Conservation (phyloP, 768 basidiomycete species). For the Lepiota brunneoincarnata region DNA sequence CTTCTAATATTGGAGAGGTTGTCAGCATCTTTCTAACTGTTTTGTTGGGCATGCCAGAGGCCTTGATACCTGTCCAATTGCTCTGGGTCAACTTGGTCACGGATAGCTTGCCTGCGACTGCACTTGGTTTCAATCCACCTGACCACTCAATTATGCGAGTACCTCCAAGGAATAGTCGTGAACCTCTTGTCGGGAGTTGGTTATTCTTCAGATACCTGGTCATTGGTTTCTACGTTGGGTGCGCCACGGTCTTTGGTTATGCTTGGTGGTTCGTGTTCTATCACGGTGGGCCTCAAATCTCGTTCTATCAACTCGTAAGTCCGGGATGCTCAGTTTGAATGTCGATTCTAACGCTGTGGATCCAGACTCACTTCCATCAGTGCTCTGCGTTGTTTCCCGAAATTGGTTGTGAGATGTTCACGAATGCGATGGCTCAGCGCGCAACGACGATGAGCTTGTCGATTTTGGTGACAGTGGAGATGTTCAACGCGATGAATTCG, state of each 20-base stretch:
- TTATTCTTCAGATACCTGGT: slow-evolving; percentile 95
- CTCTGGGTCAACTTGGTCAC: slow-evolving; percentile 99
- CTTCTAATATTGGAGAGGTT: slow-evolving; percentile 96
- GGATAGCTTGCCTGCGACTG: slow-evolving; percentile 94
- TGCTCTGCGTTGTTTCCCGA: slow-evolving; percentile 81
- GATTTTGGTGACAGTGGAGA: slow-evolving; percentile 92
- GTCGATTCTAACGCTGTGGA: background rate
- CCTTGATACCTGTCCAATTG: slow-evolving; percentile 94
- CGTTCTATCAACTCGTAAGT: slow-evolving; percentile 88
- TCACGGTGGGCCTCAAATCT: slow-evolving; percentile 85
- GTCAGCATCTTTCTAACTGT: slow-evolving; percentile 98
- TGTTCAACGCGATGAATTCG: slow-evolving; percentile 99
- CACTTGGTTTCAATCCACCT: slow-evolving; percentile 95
- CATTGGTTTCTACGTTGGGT: slow-evolving; percentile 90
- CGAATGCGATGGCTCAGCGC: slow-evolving; percentile 76
- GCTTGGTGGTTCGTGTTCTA: slow-evolving; percentile 99
- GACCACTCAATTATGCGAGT: slow-evolving; percentile 97
- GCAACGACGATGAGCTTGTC: slow-evolving; percentile 97
- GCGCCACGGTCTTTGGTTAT: slow-evolving; percentile 94
- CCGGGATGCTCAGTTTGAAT: background rate
- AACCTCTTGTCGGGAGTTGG: slow-evolving; percentile 91
- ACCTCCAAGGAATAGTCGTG: slow-evolving; percentile 85
- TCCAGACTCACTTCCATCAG: slow-evolving; percentile 93
- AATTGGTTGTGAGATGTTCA: slow-evolving; percentile 96
- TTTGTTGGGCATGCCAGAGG: slow-evolving; percentile 98